Base-by-base conservation (phyloP, 495 filamentous ascomycete genomes). In the Amorphotheca resinae region DNA sequence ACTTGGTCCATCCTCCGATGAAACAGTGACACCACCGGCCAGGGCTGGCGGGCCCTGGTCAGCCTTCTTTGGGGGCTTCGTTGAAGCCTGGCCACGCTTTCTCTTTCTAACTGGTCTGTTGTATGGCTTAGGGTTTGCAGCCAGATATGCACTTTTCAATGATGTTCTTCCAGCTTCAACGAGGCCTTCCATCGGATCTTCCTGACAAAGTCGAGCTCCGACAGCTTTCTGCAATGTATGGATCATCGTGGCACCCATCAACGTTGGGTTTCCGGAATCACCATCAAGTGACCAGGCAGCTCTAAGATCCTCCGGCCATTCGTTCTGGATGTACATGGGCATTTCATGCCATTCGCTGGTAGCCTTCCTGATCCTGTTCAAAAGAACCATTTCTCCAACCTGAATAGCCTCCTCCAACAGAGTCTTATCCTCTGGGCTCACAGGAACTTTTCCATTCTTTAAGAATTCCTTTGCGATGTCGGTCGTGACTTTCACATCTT, bases 271-370 rank as follows among this genome's bases (percentile, higher is more conserved):
- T 48, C 8, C 16, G 7, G 55, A 43, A 9, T 48, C 43, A 1
- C 58, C 51, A 22, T 77, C 71, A 3, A 95, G 67, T 1, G 80
- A 72, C 80, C 84, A 93, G 12, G 65, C 63, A 21, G 60, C 51
- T 5, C 73, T 69, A 30, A 59, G 65, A 41, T 66, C 63, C 30
- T 57, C 56, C 42, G 62, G 82, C 65, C 72, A 88, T 62, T 47
- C 59, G 38, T 60, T 74, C 51, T 74, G 53, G 9, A 91, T 54
- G 41, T 79, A 83, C 18, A 91, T 57, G 0, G 88, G 88, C 38
- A 95, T 67, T 52, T 94, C 84, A 44, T 84, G 83, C 25, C 77
- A 74, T 11, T 65, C 56, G 35, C 79, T 77, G 44, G 84, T 80
- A 0, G 71, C 61, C 7, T 66, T 63, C 69, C 85, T 93, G 21